Base-by-base conservation (phyloP, 2,329 filamentous ascomycete genomes). In the Coleophoma crateriformis region DNA sequence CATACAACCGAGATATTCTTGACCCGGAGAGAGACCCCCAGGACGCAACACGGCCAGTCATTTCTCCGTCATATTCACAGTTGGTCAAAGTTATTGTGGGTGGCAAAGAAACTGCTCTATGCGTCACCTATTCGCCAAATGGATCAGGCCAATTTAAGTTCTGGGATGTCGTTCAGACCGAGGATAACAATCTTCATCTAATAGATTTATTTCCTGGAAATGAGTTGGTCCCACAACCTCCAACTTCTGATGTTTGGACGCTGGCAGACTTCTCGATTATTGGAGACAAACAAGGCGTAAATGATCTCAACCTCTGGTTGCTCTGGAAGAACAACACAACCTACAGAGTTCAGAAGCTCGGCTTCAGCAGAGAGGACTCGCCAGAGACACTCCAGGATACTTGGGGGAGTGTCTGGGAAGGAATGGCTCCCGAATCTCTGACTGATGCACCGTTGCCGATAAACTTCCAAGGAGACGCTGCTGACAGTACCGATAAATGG, bases 91-190 rank as follows among this genome's bases (percentile, higher is more conserved):
- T 96, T 15, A 76, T 91, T 47, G 81, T 84, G 13, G 74, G 70
- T 38, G 71, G 65, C 39, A 70, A 73, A 22, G 79, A 79, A 14
- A 73, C 73, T 48, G 71, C 77, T 37, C 65, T 81, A 13, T 79
- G 92, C 47, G 82, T 89, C 35, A 92, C 90, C 8, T 96, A 90
- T 67, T 96, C 91, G 11, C 92, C 94, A 0, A 82, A 94, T 55
- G 87, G 90, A 32, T 81, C 84, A 38, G 88, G 94, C 34, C 86
- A 92, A 64, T 97, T 99, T 76, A 97, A 96, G 67, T 91, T 99
- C 64, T 99, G 91, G 89, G 77, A 72, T 56, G 69, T 82, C n/a
- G 80, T 81, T 47, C 79, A 87, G 15, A 80, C 84, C 57, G 80
- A 84, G 47, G 78, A 78, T 58, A 56, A 69, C 56, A 74, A 71